Conservation (phyloP, 2,329 filamentous ascomycete genomes). For the Curvularia eragrostidis region DNA sequence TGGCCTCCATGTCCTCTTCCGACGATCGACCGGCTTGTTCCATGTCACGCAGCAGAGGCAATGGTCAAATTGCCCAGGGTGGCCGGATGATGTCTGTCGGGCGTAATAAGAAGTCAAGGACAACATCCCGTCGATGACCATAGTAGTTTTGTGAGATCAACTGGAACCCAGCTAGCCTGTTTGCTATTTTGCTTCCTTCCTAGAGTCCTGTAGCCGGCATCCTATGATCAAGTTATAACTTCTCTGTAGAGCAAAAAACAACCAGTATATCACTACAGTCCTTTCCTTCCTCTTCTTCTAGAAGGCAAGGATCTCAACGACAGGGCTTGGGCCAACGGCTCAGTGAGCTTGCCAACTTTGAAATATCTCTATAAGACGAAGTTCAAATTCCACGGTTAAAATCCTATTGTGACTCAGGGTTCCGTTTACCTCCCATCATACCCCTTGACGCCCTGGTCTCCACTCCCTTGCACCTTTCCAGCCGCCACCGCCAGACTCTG, state of each 20-base stretch:
- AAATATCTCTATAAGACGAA: neutral
- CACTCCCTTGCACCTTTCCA: slow-evolving; percentile 25
- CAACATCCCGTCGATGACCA: slow-evolving; percentile 14
- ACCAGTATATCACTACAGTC: neutral
- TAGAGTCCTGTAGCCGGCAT: neutral
- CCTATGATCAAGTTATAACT: neutral
- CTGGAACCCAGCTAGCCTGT: neutral
- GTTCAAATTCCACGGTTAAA: neutral
- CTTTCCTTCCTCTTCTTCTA: neutral
- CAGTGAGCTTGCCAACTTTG: neutral
- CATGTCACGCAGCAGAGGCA: slow-evolving; percentile 77
- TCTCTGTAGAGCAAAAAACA: neutral
- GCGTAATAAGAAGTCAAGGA: slow-evolving; percentile 41
- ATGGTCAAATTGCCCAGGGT: slow-evolving; percentile 60
- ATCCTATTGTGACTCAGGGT: neutral
- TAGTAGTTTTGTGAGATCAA: neutral
- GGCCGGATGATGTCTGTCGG: slow-evolving; percentile 59
- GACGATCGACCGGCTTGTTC: slow-evolving; percentile 79
- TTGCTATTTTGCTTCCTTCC: too few species aligned
- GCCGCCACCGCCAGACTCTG: slow-evolving; percentile 45
- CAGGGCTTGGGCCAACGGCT: neutral
- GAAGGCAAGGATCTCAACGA: neutral
- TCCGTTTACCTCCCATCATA: slow-evolving; percentile 29
- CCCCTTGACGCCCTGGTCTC: slow-evolving; percentile 24
- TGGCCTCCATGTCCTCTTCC: slow-evolving; percentile 85